A percentile compares a stretch with the other conserved stretches of the same genome.
These are phyloP conservation scores for Epithele typhae DNA, from an alignment of 768 basidiomycete species.

Conservation along the genomic window DNA sequence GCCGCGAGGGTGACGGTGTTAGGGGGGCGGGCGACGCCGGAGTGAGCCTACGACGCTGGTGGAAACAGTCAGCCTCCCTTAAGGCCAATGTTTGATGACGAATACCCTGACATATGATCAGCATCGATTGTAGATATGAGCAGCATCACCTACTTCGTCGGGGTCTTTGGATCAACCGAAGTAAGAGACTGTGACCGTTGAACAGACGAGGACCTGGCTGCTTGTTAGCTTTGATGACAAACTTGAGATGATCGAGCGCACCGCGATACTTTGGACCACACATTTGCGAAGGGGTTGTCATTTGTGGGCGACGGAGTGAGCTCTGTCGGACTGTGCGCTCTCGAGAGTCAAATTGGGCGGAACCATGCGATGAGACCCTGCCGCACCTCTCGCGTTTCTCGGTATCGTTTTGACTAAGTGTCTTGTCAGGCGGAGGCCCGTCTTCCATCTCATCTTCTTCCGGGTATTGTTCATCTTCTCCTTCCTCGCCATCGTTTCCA, in stretches of 20 bases:
- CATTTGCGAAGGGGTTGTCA: slow-evolving; percentile 15
- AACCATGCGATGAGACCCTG: too few relatives aligned
- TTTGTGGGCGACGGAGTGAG: neutral
- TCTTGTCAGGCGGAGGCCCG: slow-evolving; percentile 23
- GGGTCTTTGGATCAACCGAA: slow-evolving; percentile 4
- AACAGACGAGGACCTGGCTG: slow-evolving; percentile 5
- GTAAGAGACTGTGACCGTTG: slow-evolving; percentile 6
- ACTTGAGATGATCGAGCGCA: too few relatives aligned
- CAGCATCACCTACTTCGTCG: slow-evolving; percentile 1
- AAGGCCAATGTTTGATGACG: too few relatives aligned
- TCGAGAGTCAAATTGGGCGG: too few relatives aligned
- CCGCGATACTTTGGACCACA: slow-evolving; percentile 16
- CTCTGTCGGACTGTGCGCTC: too few relatives aligned
- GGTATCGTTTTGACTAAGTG: slow-evolving; percentile 2
- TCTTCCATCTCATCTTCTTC: slow-evolving; percentile 33
- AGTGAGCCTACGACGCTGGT: slow-evolving; percentile 1
- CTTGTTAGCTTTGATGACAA: too few relatives aligned
- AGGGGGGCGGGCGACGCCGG: slow-evolving; percentile 1
- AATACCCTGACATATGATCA: slow-evolving; percentile 1
- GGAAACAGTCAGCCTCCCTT: too few relatives aligned
- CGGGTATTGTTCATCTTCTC: slow-evolving; percentile 22
- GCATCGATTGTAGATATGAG: neutral
- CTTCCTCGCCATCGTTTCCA: slow-evolving; percentile 22
- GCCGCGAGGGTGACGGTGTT: neutral
- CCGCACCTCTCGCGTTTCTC: too few relatives aligned